A percentile compares a stretch with the other conserved stretches of the same genome.
Conservation (phyloP, 352 stramenopile genomes). For the Globisporangium viniferum region DNA sequence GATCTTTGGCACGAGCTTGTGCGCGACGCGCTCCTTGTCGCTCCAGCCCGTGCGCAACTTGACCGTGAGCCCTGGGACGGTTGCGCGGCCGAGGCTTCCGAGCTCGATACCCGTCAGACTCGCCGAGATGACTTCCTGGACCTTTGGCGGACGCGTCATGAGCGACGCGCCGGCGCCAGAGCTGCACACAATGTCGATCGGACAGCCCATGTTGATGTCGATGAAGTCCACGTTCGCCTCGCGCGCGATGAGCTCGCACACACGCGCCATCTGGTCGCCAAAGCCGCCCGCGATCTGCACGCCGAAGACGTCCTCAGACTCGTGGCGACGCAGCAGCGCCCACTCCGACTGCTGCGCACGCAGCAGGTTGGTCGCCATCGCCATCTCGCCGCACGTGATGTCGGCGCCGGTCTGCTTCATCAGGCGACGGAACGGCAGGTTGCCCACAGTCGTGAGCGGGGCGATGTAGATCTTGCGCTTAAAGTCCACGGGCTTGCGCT, state of each 20-base stretch:
- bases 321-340: constrained; percentile 96
- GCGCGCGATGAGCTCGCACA: constrained; percentile 91
- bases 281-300: constrained; percentile 95
- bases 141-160: constrained; percentile 90
- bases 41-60: constrained; percentile 99
- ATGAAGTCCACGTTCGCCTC: constrained; percentile 97
- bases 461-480: constrained; percentile 98
- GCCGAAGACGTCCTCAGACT: constrained; percentile 97
- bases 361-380: constrained; percentile 93
- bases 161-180: constrained; percentile 90
- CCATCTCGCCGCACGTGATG: constrained; percentile 99
- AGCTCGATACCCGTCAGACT: constrained; percentile 85
- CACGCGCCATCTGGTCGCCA: constrained; percentile 92
- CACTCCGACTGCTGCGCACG: constrained; percentile 95
- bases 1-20: constrained; percentile 92
- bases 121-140: constrained; percentile 88
- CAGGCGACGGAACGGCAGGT: constrained; percentile 97
- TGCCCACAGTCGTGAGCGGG: constrained; percentile 99
- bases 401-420: constrained; percentile 97
- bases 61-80: constrained; percentile 89
- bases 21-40: constrained; percentile 92
- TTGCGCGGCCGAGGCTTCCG: constrained; percentile 33
- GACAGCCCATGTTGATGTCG: constrained; percentile 99
- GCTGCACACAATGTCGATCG: constrained; percentile 94
- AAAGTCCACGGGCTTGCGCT: constrained; percentile 95